phyloP scores from a whole-genome alignment of 148 eudicot species.

The Vaccinium myrtillus region DNA sequence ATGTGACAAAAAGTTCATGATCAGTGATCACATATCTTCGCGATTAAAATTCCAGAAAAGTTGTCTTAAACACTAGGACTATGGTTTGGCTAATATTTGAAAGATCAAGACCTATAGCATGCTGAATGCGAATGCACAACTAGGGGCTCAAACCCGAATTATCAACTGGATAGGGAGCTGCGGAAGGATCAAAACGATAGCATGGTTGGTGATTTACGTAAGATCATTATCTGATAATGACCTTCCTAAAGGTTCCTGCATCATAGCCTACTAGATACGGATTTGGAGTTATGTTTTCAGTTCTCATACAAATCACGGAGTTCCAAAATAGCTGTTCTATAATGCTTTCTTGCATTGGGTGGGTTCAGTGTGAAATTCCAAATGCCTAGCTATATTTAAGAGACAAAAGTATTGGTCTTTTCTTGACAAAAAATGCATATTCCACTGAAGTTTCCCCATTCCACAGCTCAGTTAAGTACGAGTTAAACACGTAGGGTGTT shows the following conservation, averaged over 20 bases:
- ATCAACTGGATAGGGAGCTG: too few species aligned
- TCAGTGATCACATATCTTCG: neutral
- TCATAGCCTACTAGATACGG: neutral
- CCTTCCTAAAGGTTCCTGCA: neutral
- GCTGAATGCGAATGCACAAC: too few species aligned
- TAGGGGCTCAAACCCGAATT: too few species aligned
- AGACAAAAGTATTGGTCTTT: neutral
- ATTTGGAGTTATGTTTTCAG: neutral
- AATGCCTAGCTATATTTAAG: neutral
- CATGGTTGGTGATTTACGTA: neutral
- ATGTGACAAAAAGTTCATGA: neutral
- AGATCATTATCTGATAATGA: neutral
- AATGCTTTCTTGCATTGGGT: too few species aligned
- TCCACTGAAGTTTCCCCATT: neutral
- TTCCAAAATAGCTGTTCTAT: neutral
- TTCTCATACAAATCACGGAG: neutral
- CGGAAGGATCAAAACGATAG: neutral
- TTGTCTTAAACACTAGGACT: neutral
- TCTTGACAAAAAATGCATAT: neutral
- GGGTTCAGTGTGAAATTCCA: neutral
- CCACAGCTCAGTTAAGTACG: neutral
- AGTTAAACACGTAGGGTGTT: too few species aligned
- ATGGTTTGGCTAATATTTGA: too few species aligned
- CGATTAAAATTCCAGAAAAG: neutral
- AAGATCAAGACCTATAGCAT: too few species aligned